Percentiles rank a stretch among this genome's conserved stretches.
Conservation (phyloP, 1,284 basidiomycete genomes). For the Cystobasidium slooffiae region DNA sequence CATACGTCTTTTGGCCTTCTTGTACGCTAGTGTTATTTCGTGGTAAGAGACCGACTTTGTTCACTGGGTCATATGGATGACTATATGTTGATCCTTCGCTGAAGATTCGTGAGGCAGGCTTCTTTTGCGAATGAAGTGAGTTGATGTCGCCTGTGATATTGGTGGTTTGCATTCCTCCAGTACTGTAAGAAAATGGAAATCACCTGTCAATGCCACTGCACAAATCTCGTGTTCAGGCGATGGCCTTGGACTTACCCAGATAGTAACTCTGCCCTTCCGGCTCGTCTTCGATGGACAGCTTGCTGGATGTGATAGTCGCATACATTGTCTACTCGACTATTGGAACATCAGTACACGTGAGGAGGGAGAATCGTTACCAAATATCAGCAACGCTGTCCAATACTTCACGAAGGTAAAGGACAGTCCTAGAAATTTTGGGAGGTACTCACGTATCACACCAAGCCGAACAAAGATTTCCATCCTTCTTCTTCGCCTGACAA, state of each 20-base stretch:
- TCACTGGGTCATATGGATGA: conserved; percentile 33
- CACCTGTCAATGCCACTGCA: background rate
- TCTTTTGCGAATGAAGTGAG: background rate
- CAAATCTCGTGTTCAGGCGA: background rate
- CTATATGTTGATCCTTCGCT: conserved; percentile 8
- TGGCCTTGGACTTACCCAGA: conserved; percentile 21
- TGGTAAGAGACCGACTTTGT: conserved; percentile 40
- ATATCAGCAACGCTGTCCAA: background rate
- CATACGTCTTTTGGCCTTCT: conserved; percentile 43
- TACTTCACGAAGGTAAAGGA: background rate
- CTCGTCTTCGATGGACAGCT: conserved; percentile 73
- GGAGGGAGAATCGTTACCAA: background rate
- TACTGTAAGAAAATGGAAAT: conserved; percentile 1
- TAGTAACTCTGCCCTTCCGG: conserved; percentile 69
- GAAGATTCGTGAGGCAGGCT: background rate
- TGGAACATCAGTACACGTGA: background rate
- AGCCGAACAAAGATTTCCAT: conserved; percentile 77
- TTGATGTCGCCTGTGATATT: conserved; percentile 8
- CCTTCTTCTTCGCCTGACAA: conserved; percentile 74
- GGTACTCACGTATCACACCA: conserved; percentile 82
- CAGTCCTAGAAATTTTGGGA: background rate
- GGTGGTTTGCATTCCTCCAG: conserved; percentile 31
- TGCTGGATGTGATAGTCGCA: conserved; percentile 88
- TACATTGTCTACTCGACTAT: conserved; percentile 62
- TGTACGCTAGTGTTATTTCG: conserved; percentile 17